These are phyloP conservation scores for Immersiporthe knoxdaviesiana DNA, from an alignment of 2,329 filamentous ascomycete genomes.

Conservation along the genomic window DNA sequence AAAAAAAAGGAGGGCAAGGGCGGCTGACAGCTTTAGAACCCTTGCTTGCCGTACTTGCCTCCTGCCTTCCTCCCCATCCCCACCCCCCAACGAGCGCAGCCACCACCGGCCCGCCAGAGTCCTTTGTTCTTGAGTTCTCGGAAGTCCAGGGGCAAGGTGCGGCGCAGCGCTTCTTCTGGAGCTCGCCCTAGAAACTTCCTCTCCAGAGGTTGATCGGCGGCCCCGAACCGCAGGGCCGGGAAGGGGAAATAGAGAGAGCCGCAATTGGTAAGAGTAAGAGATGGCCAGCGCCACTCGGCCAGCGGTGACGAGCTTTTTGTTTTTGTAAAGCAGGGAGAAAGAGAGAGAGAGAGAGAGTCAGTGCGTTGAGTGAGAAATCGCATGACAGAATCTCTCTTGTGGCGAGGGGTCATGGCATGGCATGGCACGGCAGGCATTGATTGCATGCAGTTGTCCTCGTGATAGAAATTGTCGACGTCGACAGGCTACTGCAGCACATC, in stretches of 20 bases:
- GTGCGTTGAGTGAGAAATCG: not conserved
- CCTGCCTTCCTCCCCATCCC: not conserved
- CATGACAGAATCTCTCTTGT: not conserved
- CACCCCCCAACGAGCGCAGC: too few species aligned
- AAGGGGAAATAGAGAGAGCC: not conserved
- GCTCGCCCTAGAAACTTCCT: constrained; percentile 1
- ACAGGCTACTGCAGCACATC: constrained; percentile 10
- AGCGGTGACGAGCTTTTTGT: not conserved
- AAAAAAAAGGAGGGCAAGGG: not conserved
- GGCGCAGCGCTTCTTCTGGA: constrained; percentile 11
- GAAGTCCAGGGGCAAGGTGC: not conserved
- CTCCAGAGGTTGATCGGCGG: not conserved
- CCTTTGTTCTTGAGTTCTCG: not conserved
- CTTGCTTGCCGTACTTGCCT: not conserved
- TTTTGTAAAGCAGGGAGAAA: not conserved
- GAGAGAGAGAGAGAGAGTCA: not conserved
- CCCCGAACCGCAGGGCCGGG: not conserved
- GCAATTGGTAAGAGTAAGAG: not conserved
- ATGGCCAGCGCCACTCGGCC: not conserved
- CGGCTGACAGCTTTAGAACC: not conserved
- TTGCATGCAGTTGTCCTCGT: constrained; percentile 5
- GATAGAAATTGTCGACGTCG: not conserved
- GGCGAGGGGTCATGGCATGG: not conserved
- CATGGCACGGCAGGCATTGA: not conserved
- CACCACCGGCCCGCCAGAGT: not conserved